Evolutionary conservation across 2,329 filamentous ascomycete genomes (phyloP), one percentile per base, ranked within the genome.

Genomic region (Xylariomycetidae sp.): DNA sequence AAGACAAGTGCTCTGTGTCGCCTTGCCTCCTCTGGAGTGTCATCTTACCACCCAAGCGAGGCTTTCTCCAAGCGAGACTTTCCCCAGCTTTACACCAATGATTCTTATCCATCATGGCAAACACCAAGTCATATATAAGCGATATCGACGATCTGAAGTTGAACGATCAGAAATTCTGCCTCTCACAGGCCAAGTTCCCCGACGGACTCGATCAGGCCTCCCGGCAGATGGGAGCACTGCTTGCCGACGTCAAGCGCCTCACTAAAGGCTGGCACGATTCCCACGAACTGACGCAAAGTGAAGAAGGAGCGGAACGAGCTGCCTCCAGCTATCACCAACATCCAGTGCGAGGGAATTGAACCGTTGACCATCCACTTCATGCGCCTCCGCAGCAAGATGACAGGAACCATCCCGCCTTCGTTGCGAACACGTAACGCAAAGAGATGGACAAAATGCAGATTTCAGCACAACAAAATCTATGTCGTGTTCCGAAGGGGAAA

Each of bases 371-470:
- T 64, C 31, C 61, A 64, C 46, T 63, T 63, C 43, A 34, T 64
- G 17, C 56, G 63, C 43, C 48, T 57, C 25, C 48, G 46, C 24
- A 56, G 53, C 39, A 38, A 42, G n/a, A 47, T 52, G 24, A 30
- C 47, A 33, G 42, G 44, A 16, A 54, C 54, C 10, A 52, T 58
- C 15, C 54, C 54, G 4, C 39, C 57, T 25, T 40, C 57, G 26
- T 58, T 54, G 66, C 3, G 61, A 75, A 58, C 84, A 81, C 38
- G 68, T 51, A 14, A 48, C 46, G 6, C 49, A 50, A 32, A 48
- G 32, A 31, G 54, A 53, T n/a, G n/a, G n/a, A n/a, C n/a, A n/a
- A n/a, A n/a, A n/a, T n/a, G n/a, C n/a, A n/a, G n/a, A n/a, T n/a
- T n/a, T n/a, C n/a, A n/a, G n/a, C n/a, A n/a, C n/a, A n/a, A n/a